These are phyloP conservation scores for Talaromyces piceae DNA, from an alignment of 2,329 filamentous ascomycete species.

Conservation along the genomic window DNA sequence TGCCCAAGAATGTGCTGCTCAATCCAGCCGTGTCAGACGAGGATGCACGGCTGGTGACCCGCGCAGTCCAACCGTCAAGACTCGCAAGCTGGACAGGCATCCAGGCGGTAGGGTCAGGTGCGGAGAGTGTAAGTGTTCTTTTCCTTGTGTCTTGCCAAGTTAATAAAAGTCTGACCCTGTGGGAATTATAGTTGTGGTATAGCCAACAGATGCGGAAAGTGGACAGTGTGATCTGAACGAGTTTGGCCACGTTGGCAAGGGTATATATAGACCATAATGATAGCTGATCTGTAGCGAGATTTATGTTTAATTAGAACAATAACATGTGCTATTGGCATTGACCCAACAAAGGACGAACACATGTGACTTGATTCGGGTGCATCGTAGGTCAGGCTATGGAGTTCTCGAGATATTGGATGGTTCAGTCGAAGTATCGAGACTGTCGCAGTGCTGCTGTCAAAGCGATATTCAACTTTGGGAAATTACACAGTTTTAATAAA, in stretches of 20 bases:
- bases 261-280: neutral
- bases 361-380: no score
- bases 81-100: neutral
- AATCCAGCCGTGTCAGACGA: conserved; percentile 5
- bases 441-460: no score
- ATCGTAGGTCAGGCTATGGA: no score
- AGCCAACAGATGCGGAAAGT: conserved; percentile 5
- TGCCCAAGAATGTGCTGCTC: conserved; percentile 5
- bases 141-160: neutral
- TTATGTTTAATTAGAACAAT: no score
- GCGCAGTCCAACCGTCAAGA: neutral
- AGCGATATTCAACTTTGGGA: no score
- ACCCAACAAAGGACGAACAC: no score
- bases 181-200: conserved; percentile 4
- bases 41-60: conserved; percentile 1
- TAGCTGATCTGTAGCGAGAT: neutral
- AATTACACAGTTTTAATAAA: no score
- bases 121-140: conserved; percentile 9
- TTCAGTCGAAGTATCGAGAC: no score
- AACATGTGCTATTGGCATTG: no score
- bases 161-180: neutral
- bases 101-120: conserved; percentile 2
- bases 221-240: neutral
- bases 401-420: no score
- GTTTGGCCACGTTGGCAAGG: neutral